A percentile compares a stretch with the other conserved stretches of the same genome.
Evolutionary conservation across 2,329 filamentous ascomycete genomes (phyloP).

Genomic region (Juglanconis sp.): DNA sequence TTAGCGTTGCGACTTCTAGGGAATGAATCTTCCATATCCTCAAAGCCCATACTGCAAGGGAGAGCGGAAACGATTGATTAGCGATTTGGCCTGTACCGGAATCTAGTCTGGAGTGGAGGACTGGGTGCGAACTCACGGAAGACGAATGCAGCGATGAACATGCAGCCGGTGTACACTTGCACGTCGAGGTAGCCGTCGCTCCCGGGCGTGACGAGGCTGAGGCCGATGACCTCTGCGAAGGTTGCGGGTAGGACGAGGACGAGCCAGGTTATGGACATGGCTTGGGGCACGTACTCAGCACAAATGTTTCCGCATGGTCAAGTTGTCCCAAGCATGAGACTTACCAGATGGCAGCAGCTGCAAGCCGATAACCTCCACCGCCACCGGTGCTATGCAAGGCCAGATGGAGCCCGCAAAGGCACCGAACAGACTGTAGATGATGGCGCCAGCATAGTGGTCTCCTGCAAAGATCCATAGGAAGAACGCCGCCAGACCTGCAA

Average conservation of each 20-base stretch:
- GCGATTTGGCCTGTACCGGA: background rate
- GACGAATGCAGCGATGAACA: slow-evolving; percentile 55
- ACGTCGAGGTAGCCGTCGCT: slow-evolving; percentile 47
- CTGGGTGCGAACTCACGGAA: slow-evolving; percentile 32
- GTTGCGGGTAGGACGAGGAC: slow-evolving; percentile 67
- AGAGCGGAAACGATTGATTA: slow-evolving; percentile 1
- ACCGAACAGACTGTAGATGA: slow-evolving; percentile 70
- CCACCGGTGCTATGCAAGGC: slow-evolving; percentile 66
- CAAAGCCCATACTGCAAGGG: slow-evolving; percentile 35
- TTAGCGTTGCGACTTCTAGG: slow-evolving; percentile 29
- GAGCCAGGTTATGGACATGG: slow-evolving; percentile 69
- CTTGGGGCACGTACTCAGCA: slow-evolving; percentile 21
- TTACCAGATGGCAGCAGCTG: slow-evolving; percentile 61
- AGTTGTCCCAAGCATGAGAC: slow-evolving; percentile 1
- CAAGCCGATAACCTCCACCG: slow-evolving; percentile 71
- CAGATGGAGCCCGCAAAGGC: slow-evolving; percentile 69
- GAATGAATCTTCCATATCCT: slow-evolving; percentile 42
- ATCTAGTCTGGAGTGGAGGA: background rate
- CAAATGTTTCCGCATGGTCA: background rate
- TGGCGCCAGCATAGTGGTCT: slow-evolving; percentile 59
- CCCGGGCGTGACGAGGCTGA: slow-evolving; percentile 48
- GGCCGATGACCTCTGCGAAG: slow-evolving; percentile 63
- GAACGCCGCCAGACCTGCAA: slow-evolving; percentile 62
- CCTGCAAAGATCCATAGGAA: slow-evolving; percentile 72
- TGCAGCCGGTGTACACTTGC: slow-evolving; percentile 58